Conservation (phyloP, 108 stramenopile genomes). For the Stephanodiscus triporus region DNA sequence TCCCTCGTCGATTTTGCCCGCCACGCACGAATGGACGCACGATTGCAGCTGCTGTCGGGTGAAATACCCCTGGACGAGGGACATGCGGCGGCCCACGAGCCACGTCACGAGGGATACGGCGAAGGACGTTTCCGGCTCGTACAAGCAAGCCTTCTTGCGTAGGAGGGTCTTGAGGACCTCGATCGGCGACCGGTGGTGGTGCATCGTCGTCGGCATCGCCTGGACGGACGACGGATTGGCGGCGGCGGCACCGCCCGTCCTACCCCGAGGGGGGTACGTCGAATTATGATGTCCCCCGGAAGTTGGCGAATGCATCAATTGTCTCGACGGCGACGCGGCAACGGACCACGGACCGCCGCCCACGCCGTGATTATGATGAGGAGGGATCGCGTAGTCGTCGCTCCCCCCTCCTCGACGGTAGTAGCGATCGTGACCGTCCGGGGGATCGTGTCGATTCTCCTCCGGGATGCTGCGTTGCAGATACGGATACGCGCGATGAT, state of each 20-base stretch:
- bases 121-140: constrained; percentile 85
- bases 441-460: constrained; percentile 11
- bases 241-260: no score
- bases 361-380: no score
- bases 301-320: constrained; percentile 11
- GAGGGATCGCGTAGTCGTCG: no score
- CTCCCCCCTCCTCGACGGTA: constrained; percentile 9
- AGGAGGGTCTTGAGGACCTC: constrained; percentile 88
- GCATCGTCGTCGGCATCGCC: no score
- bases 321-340: background rate
- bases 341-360: background rate
- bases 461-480: constrained; percentile 19
- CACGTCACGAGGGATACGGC: constrained; percentile 86
- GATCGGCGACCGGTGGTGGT: constrained; percentile 60
- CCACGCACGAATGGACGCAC: constrained; percentile 84
- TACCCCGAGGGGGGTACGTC: constrained; percentile 8
- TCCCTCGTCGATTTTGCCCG: constrained; percentile 74
- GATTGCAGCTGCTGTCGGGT: constrained; percentile 86
- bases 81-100: constrained; percentile 82
- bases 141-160: constrained; percentile 89
- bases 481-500: constrained; percentile 10
- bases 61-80: constrained; percentile 77
- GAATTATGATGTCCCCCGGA: constrained; percentile 8
- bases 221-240: constrained; percentile 28
- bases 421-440: background rate